Conservation (phyloP, 2,329 filamentous ascomycete species). For the Penicillium polonicum region DNA sequence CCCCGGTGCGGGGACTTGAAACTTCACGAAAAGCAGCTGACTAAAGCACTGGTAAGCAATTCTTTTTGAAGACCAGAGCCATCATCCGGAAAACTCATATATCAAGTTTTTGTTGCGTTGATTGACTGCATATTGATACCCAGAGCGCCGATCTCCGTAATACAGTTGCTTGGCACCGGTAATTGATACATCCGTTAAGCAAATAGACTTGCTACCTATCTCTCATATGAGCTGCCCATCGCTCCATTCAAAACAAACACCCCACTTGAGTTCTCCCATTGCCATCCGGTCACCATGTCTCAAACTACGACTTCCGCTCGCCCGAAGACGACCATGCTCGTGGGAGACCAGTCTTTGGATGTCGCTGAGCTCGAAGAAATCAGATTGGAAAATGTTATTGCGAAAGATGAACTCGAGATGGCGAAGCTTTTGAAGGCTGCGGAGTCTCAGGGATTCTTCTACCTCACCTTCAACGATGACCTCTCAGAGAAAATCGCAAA, state of each 20-base stretch:
- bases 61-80: too few species aligned
- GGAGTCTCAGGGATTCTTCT: constrained; percentile 15
- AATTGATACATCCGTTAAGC: too few species aligned
- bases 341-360: constrained; percentile 9
- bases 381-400: constrained; percentile 5
- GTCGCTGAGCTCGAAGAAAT: constrained; percentile 4
- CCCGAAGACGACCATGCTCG: neutral
- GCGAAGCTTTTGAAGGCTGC: constrained; percentile 15
- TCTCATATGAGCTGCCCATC: neutral
- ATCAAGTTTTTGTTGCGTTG: too few species aligned
- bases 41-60: too few species aligned
- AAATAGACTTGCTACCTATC: too few species aligned
- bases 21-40: too few species aligned
- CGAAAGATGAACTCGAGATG: constrained; percentile 11
- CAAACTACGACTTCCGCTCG: constrained; percentile 3
- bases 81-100: too few species aligned
- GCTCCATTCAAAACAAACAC: neutral
- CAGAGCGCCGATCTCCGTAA: too few species aligned
- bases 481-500: constrained; percentile 4
- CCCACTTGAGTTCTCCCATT: too few species aligned
- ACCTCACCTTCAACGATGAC: constrained; percentile 7
- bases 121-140: too few species aligned
- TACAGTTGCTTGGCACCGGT: too few species aligned
- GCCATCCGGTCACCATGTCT: neutral
- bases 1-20: too few species aligned